These are phyloP conservation scores for Aspergillus sojae DNA, from an alignment of 2,329 filamentous ascomycete species.

Conservation along the genomic window DNA sequence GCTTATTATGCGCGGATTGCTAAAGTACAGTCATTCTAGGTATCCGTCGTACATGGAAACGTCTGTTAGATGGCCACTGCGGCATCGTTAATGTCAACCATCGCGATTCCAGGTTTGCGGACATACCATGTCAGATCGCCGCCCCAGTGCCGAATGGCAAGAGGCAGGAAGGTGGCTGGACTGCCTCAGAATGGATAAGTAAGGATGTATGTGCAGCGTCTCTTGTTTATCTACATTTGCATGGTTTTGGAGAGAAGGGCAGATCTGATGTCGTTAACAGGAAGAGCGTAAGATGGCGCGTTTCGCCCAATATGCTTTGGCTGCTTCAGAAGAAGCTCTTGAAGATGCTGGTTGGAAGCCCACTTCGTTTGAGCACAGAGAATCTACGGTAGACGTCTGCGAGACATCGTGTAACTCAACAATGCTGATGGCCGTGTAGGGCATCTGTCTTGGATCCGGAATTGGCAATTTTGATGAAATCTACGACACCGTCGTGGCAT, in stretches of 20 bases:
- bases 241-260: not conserved
- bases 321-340: conserved; percentile 82
- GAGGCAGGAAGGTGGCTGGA: conserved; percentile 48
- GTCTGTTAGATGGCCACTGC: conserved; percentile 76
- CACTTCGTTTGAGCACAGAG: conserved; percentile 61
- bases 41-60: conserved; percentile 74
- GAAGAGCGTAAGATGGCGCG: conserved; percentile 80
- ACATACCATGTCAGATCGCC: conserved; percentile 81
- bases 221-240: not conserved
- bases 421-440: conserved; percentile 48
- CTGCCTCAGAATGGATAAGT: conserved; percentile 47
- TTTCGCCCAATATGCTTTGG: conserved; percentile 90
- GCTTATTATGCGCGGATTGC: conserved; percentile 3
- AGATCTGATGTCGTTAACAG: conserved; percentile 35
- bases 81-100: conserved; percentile 75
- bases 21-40: conserved; percentile 47
- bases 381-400: conserved; percentile 63
- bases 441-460: conserved; percentile 90
- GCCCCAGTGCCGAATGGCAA: conserved; percentile 71
- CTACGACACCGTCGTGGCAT: conserved; percentile 79
- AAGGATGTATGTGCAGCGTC: conserved; percentile 37
- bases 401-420: not conserved
- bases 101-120: conserved; percentile 65
- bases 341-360: conserved; percentile 78
- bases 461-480: conserved; percentile 94